Conservation (phyloP, 2,329 filamentous ascomycete species). For the Microdochium nivale region DNA sequence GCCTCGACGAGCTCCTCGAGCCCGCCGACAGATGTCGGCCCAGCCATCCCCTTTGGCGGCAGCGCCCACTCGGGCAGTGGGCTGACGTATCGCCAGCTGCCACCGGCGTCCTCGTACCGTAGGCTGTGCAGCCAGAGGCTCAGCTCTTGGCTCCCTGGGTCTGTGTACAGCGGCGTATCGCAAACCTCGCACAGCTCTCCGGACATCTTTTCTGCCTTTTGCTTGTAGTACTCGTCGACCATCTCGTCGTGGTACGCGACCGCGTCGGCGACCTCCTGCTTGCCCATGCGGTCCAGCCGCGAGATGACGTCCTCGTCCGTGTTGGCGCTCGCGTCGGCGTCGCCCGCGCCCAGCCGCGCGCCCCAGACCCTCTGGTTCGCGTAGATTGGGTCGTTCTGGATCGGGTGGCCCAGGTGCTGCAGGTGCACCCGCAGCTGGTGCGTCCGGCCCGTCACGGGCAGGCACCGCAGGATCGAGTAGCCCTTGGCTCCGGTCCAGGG, state of each 20-base stretch:
- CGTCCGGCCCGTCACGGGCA: slow-evolving; percentile 87
- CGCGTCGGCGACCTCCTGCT: slow-evolving; percentile 83
- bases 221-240: slow-evolving; percentile 81
- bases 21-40: slow-evolving; percentile 59
- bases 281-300: slow-evolving; percentile 81
- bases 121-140: slow-evolving; percentile 90
- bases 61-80: slow-evolving; percentile 79
- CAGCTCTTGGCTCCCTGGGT: slow-evolving; percentile 83
- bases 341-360: slow-evolving; percentile 59
- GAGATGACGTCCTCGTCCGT: slow-evolving; percentile 87
- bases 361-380: slow-evolving; percentile 92
- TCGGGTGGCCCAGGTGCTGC: slow-evolving; percentile 89
- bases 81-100: slow-evolving; percentile 82
- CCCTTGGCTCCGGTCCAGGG: slow-evolving; percentile 54
- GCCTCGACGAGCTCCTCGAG: slow-evolving; percentile 52
- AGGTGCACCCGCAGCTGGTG: slow-evolving; percentile 93
- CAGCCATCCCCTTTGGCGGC: slow-evolving; percentile 63
- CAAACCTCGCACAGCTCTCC: slow-evolving; percentile 75
- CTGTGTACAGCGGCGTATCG: slow-evolving; percentile 82
- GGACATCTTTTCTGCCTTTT: slow-evolving; percentile 88
- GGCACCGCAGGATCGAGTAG: slow-evolving; percentile 90
- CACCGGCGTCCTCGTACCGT: slow-evolving; percentile 76
- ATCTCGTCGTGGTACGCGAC: slow-evolving; percentile 92
- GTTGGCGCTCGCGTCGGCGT: slow-evolving; percentile 57
- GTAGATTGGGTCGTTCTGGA: slow-evolving; percentile 96